Evolutionary conservation across 169 alveolate species (phyloP), one percentile per base, ranked within the genome.

Genomic region (Plasmodium inui): DNA sequence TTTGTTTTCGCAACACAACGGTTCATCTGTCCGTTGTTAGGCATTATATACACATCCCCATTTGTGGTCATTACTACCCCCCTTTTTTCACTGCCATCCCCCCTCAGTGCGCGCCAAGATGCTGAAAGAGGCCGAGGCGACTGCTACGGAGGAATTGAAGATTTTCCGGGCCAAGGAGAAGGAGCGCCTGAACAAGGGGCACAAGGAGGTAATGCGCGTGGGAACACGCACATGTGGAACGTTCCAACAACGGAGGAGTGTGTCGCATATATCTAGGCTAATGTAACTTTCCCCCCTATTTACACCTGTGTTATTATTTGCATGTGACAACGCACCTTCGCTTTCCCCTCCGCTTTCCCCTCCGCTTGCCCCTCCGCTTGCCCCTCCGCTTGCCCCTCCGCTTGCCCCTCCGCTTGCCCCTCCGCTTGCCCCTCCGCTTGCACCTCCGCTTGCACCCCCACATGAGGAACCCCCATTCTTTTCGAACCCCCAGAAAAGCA

Each of bases 101-200:
- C 50, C n/a, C 80, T 46, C 44, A 96, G 97, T 93, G 32, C 95
- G 97, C n/a, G 97, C 95, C 37, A 96, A 96, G 92, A 96, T 96
- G 92, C 89, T 96, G 17, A 96, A 96, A 44, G 97, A 96, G 37
- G 97, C 97, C 50, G 92, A 92, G 46, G 72, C 97, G 32, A 96
- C 97, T 2, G 97, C 97, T 12, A 94, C 96, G 37, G 95, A 95
- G 53, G 97, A 96, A 74, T 82, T 96, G 88, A 90, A 95, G 83
- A 82, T 76, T 73, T 96, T 96, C 88, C 88, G 96, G 73, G 96
- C 96, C 83, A 93, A 84, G 37, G 97, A 96, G 89, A 96, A 96
- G 94, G 93, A 95, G 34, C 95, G 92, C 22, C 90, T 96, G 34
- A 92, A 92, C 82, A 96, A 96, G 41, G 96, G 96, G 46, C 95